Evolutionary conservation across 2,329 filamentous ascomycete genomes (phyloP), one percentile per base, ranked within the genome.

Genomic region (Lachnellula willkommii): DNA sequence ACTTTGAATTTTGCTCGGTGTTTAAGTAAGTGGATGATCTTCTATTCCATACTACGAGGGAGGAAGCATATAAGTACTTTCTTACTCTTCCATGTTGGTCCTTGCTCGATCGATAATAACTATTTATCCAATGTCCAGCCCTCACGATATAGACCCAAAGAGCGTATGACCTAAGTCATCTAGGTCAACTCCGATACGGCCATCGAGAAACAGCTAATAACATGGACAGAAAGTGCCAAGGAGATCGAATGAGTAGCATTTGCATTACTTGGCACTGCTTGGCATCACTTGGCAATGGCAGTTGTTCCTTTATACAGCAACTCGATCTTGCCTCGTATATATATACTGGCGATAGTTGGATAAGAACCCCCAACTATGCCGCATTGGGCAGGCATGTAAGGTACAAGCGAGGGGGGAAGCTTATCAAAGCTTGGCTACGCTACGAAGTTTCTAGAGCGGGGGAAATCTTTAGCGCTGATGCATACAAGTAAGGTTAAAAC

Each of bases 241-340:
- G 8, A 17, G 15, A 37, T 32, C 37, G 20, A 43, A 40, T 46
- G 47, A n/a, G 40, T 47, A 22, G 48, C 36, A 56, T 56, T 20
- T n/a, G 35, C 40, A 17, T 45, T 11, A 32, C 55, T 40, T 57
- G 51, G 28, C 55, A 53, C 53, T 22, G 24, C 55, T 57, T 57
- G 51, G 28, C 55, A 53, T 56, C 28, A 32, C 55, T 57, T 57
- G 55, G 55, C 55, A 56, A 37, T 37, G 51, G 54, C 54, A 52
- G 43, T 50, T 35, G 24, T 26, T 51, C n/a, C 57, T 53, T 37
- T 35, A 55, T 43, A 47, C 9, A 57, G 58, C 36, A 57, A 50
- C 47, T 55, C 53, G 14, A 43, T 51, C 52, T 59, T 24, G 9
- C 15, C 28, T 49, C 46, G 14, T 43, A 50, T 47, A 39, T 32